Evolutionary conservation across 2,329 filamentous ascomycete species (phyloP).

Genomic region (Penicillium occitanis): DNA sequence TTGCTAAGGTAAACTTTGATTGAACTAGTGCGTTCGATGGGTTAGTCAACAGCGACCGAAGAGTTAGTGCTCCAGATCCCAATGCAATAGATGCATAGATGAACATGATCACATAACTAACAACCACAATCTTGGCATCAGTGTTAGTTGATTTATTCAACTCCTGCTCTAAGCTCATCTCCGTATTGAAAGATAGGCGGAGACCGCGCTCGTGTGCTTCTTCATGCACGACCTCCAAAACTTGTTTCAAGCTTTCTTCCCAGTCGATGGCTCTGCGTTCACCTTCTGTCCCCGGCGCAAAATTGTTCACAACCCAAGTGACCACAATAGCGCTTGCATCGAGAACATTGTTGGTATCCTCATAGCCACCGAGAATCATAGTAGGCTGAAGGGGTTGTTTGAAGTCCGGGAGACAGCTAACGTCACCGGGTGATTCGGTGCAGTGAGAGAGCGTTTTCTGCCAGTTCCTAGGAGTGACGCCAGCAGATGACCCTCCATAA

Average conservation of each 20-base stretch:
- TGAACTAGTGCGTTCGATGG: slow-evolving; percentile 84
- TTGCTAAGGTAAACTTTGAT: slow-evolving; percentile 94
- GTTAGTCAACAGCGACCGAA: slow-evolving; percentile 75
- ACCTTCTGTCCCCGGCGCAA: slow-evolving; percentile 68
- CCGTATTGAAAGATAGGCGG: slow-evolving; percentile 88
- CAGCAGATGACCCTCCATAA: slow-evolving; percentile 67
- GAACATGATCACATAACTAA: slow-evolving; percentile 99
- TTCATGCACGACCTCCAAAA: slow-evolving; percentile 72
- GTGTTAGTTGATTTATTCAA: slow-evolving; percentile 98
- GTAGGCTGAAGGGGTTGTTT: slow-evolving; percentile 83
- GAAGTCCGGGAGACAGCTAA: slow-evolving; percentile 79
- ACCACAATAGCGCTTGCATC: slow-evolving; percentile 79
- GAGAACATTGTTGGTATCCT: slow-evolving; percentile 61
- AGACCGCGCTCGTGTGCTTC: slow-evolving; percentile 78
- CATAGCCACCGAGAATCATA: slow-evolving; percentile 81
- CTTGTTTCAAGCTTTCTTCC: slow-evolving; percentile 74
- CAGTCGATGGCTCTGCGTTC: slow-evolving; percentile 80
- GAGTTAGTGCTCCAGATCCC: slow-evolving; percentile 78
- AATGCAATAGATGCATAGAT: slow-evolving; percentile 91
- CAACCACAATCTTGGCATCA: slow-evolving; percentile 91
- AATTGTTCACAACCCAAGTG: slow-evolving; percentile 94
- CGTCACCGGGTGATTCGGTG: slow-evolving; percentile 69
- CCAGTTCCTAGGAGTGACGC: slow-evolving; percentile 69
- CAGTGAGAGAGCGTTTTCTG: slow-evolving; percentile 69
- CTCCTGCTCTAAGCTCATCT: slow-evolving; percentile 92